Percentiles rank a stretch among this genome's conserved stretches.
These are phyloP conservation scores for Mycena crocata DNA, from an alignment of 768 basidiomycete species.

Conservation along the genomic window DNA sequence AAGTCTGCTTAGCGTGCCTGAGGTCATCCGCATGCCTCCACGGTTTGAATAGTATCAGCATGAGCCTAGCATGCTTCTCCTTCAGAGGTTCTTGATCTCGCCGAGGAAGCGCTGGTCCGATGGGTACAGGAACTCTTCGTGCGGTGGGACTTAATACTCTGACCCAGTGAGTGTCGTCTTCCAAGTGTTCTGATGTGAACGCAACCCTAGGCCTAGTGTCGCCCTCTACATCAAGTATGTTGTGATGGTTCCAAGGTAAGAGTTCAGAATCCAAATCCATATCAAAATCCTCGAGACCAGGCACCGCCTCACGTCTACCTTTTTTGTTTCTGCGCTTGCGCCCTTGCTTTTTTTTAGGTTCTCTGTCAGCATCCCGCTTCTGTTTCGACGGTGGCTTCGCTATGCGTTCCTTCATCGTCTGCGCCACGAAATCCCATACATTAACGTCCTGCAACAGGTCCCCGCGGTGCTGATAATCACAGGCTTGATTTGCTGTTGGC, in stretches of 20 bases:
- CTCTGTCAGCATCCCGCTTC: not conserved
- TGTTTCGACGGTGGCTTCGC: not conserved
- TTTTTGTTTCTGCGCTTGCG: no score
- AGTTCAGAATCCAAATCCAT: not conserved
- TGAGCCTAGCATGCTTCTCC: constrained; percentile 33
- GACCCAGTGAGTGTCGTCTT: constrained; percentile 35
- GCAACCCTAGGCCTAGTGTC: not conserved
- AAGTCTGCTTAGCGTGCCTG: constrained; percentile 24
- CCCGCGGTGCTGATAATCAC: constrained; percentile 1
- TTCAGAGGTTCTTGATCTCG: constrained; percentile 34
- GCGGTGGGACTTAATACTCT: not conserved
- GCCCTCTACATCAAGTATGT: not conserved
- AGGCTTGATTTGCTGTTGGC: not conserved
- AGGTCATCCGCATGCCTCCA: constrained; percentile 47
- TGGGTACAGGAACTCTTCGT: constrained; percentile 43
- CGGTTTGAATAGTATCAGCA: constrained; percentile 51
- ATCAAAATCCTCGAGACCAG: not conserved
- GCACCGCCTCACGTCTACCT: no score
- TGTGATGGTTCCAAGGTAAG: not conserved
- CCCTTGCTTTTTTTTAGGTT: not conserved
- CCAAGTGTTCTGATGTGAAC: constrained; percentile 31
- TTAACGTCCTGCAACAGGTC: not conserved
- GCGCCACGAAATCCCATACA: constrained; percentile 1
- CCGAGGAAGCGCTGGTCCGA: constrained; percentile 49
- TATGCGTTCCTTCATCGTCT: not conserved